Base-by-base conservation (phyloP, 2,329 filamentous ascomycete species). In the Calycina herbarum region DNA sequence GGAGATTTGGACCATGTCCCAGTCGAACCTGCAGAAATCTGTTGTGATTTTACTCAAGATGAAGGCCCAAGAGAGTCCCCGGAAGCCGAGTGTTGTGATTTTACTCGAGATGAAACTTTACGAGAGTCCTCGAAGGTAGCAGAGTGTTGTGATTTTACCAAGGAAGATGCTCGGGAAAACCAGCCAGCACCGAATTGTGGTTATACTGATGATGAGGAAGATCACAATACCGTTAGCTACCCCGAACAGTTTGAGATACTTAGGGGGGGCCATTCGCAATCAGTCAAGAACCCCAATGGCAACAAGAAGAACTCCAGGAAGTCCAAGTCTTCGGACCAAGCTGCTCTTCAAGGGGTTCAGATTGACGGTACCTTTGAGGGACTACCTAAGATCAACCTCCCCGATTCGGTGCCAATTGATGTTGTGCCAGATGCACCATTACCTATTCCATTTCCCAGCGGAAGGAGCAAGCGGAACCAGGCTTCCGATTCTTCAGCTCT, bases 1-100 rank as follows among this genome's bases (percentile, higher is more conserved):
- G 48, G 40, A 27, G 61, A 63, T 38, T 54, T 54, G 24, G 24
- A 62, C 8, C 61, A 63, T 57, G 61, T 31, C 29, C 20, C 13
- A 29, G 38, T 40, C 13, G 38, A 40, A 40, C 38, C 48, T 27
- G 20, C 42, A 8, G 57, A 31, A 11, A 54, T 60, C 35, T 67
- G 66, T 35, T 64, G 42, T 35, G 51, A 63, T 57, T 57, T 38
- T 42, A 54, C 48, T 24, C 48, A 27, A 24, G 38, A 40, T 3
- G 48, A 54, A 13, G 10, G 20, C 20, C 48, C n/a, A 27, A 13
- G 13, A 13, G 48, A 54, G 20, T 5, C 48, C 48, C 48, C 20
- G 2, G 20, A 54, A 24, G 20, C 48, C 24, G 20, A 54, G 10
- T 54, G 20, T 24, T 54, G 48, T 24, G 45, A 51, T 51, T 51